These are phyloP conservation scores for Microdochium paspali DNA, from an alignment of 2,329 filamentous ascomycete species.

Conservation along the genomic window DNA sequence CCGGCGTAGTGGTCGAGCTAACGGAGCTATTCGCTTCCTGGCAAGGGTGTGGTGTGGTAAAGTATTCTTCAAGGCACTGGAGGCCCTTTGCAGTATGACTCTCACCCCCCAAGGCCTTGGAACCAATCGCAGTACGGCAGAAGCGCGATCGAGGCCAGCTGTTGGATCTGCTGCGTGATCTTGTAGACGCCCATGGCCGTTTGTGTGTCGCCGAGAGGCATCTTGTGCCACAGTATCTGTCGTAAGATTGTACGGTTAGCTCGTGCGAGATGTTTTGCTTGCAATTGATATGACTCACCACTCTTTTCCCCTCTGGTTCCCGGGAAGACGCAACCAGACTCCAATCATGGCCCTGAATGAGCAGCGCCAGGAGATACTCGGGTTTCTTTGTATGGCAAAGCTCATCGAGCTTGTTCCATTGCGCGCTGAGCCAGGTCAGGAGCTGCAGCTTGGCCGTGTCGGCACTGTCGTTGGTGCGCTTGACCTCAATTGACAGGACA, in stretches of 20 bases:
- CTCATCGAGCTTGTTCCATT: not conserved
- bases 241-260: too few species aligned
- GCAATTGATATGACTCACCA: not conserved
- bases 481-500: slow-evolving; percentile 1
- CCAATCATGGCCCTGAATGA: not conserved
- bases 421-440: not conserved
- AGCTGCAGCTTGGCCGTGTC: not conserved
- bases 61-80: too few species aligned
- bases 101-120: not conserved
- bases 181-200: not conserved
- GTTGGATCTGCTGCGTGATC: not conserved
- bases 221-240: not conserved
- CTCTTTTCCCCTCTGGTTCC: not conserved
- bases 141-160: not conserved
- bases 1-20: too few species aligned
- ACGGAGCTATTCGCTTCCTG: too few species aligned
- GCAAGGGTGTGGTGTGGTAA: too few species aligned
- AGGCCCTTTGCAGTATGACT: too few species aligned
- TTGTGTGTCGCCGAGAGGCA: not conserved
- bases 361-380: not conserved
- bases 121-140: not conserved
- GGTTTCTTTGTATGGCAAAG: not conserved
- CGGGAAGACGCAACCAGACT: not conserved
- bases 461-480: not conserved
- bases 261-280: not conserved